These are phyloP conservation scores for Aspergillus nanangensis DNA, from an alignment of 495 filamentous ascomycete genomes.

Conservation along the genomic window DNA sequence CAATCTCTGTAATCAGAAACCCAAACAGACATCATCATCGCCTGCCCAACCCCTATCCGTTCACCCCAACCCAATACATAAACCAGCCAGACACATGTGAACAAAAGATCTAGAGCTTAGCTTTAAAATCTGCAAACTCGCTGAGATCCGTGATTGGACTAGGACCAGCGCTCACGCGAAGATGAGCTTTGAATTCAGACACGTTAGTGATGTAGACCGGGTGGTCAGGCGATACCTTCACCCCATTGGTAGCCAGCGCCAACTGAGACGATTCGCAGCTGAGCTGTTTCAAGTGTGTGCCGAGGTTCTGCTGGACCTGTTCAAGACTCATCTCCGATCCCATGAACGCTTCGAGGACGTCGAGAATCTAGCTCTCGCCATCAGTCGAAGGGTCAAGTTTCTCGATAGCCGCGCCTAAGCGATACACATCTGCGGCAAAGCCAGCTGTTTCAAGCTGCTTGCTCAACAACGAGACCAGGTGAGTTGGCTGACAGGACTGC, in stretches of 20 bases:
- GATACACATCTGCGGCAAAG: conserved; percentile 38
- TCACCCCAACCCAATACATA: no score
- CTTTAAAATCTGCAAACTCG: conserved; percentile 75
- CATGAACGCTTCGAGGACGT: conserved; percentile 46
- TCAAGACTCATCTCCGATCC: conserved; percentile 40
- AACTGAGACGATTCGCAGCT: conserved; percentile 23
- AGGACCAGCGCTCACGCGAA: conserved; percentile 65
- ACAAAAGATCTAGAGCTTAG: conserved; percentile 56
- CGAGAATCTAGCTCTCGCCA: conserved; percentile 38
- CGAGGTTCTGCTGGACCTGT: conserved; percentile 41
- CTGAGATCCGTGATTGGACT: conserved; percentile 67
- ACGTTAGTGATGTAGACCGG: conserved; percentile 65
- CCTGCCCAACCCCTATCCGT: no score
- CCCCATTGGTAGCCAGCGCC: conserved; percentile 29
- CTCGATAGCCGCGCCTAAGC: conserved; percentile 40
- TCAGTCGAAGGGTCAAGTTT: conserved; percentile 40
- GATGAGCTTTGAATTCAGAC: conserved; percentile 66
- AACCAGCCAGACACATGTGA: no score
- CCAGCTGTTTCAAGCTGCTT: conserved; percentile 51
- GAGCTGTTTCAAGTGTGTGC: conserved; percentile 35
- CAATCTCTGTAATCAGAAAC: no score
- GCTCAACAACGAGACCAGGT: conserved; percentile 43
- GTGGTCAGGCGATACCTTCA: conserved; percentile 12
- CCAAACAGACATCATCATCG: no score
- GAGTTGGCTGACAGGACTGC: conserved; percentile 57